Base-by-base conservation (phyloP, 306 rosid genomes). In the Acacia crassicarpa region DNA sequence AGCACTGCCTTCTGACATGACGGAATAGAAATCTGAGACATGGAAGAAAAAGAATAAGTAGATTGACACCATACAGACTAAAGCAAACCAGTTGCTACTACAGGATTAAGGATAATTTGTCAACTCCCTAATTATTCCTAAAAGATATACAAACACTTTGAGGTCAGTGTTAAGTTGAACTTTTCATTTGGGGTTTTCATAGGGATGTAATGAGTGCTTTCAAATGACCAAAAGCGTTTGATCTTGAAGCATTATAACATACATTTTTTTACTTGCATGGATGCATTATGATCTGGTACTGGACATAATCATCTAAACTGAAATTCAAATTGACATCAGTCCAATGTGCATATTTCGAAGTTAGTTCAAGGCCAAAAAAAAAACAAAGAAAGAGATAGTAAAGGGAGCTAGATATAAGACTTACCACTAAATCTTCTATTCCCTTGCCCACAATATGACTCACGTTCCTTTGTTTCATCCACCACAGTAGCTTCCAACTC, bases 401-500 rank as follows among this genome's bases (percentile, higher is more conserved):
- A 63, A 53, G 35, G 54, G 77, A 79, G 58, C 61, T n/a, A 74
- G 72, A 56, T 65, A 84, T 74, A 51, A 82, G 33, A 89, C 97
- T 86, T 81, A 95, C 99, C 99, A 70, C 98, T 95, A 82, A 91
- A 91, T 82, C 99, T 88, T 87, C 99, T 79, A 86, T 93, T 89
- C 77, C 93, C 99, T 86, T 93, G 97, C 83, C 91, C 91, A 62
- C 98, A 93, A 76, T 89, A 95, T 78, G 98, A 92, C 79, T 95
- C 98, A 3, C 98, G 98, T 78, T 93, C 99, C 91, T 95, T 95
- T 67, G 99, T 95, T 92, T 95, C 99, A 83, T 95, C 99, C 72
- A 95, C 97, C 38, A 95, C 99, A 77, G 97, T 93, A 79, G 99
- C 81, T 93, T 95, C 99, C 90, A 95, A 83, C 92, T 95, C 98